Evolutionary conservation across 495 filamentous ascomycete species (phyloP).

Genomic region (Symbiotaphrina buchneri): DNA sequence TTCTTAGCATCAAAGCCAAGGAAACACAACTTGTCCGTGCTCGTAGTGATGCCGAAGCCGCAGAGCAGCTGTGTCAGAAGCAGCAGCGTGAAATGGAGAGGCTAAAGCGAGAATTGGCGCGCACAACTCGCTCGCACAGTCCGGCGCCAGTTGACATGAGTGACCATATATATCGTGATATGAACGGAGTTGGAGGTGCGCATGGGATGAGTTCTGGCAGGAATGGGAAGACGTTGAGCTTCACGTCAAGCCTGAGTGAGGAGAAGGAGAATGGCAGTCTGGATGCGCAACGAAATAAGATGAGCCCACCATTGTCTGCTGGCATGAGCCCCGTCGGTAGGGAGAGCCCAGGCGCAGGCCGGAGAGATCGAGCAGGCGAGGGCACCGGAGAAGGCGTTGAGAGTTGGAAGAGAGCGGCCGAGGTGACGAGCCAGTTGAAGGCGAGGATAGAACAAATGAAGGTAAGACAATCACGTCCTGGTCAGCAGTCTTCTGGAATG

Average conservation of each 20-base stretch:
- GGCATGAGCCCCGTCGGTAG: constrained; percentile 17
- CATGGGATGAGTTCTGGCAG: constrained; percentile 21
- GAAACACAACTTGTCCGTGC: constrained; percentile 92
- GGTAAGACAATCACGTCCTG: no score
- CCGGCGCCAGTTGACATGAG: constrained; percentile 23
- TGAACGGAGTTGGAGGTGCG: constrained; percentile 10
- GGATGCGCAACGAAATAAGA: constrained; percentile 11
- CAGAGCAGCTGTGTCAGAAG: constrained; percentile 61
- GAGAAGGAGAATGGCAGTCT: constrained; percentile 54
- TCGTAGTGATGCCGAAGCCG: constrained; percentile 68
- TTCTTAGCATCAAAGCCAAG: constrained; percentile 91
- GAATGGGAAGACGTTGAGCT: constrained; percentile 28
- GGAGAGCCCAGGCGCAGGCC: constrained; percentile 2
- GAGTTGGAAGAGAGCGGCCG: constrained; percentile 95
- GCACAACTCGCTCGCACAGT: constrained; percentile 17
- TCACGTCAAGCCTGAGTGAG: constrained; percentile 49
- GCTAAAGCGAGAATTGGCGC: constrained; percentile 54
- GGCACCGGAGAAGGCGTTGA: constrained; percentile 34
- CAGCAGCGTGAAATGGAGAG: constrained; percentile 79
- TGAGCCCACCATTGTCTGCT: constrained; percentile 13
- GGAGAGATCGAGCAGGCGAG: constrained; percentile 6
- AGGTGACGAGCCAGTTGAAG: constrained; percentile 94
- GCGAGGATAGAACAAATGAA: constrained; percentile 84
- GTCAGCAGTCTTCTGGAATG: no score
- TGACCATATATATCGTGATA: constrained; percentile 31